phyloP scores from a whole-genome alignment of 1,284 basidiomycete species.

The Microbotryomycetes sp. region DNA sequence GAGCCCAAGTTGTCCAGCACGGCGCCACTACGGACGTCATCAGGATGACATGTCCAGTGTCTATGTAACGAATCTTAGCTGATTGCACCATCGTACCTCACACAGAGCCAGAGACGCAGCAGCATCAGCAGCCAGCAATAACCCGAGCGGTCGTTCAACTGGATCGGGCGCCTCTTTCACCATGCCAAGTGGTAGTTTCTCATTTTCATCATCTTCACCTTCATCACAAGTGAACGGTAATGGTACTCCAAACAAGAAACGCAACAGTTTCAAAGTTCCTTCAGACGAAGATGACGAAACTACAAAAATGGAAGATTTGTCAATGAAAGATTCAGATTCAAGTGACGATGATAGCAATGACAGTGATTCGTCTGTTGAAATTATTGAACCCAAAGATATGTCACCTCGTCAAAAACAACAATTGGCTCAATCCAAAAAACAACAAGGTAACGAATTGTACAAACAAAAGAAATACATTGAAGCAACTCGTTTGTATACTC shows the following conservation, averaged over 20 bases:
- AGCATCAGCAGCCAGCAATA: too few relatives aligned
- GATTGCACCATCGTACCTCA: neutral
- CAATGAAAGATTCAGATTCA: neutral
- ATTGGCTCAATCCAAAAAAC: conserved; percentile 21
- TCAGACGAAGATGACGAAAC: neutral
- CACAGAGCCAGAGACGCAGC: neutral
- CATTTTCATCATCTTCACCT: neutral
- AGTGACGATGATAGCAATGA: conserved; percentile 1
- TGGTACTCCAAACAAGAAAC: neutral
- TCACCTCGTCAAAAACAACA: conserved; percentile 9
- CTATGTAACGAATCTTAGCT: too few relatives aligned
- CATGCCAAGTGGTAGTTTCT: neutral
- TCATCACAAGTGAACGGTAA: neutral
- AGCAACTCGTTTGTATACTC: conserved; percentile 70
- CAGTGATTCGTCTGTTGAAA: conserved; percentile 6
- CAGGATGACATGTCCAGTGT: too few relatives aligned
- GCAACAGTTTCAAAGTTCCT: neutral
- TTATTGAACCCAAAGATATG: conserved; percentile 22
- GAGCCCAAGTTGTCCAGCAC: too few relatives aligned
- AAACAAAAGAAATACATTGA: conserved; percentile 28
- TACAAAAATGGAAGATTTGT: conserved; percentile 1
- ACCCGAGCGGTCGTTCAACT: neutral
- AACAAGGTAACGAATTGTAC: conserved; percentile 27
- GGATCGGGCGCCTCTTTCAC: neutral
- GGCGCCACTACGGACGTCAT: too few relatives aligned